phyloP scores from a whole-genome alignment of 2,329 filamentous ascomycete species.

The Sporothrix dimorphospora region DNA sequence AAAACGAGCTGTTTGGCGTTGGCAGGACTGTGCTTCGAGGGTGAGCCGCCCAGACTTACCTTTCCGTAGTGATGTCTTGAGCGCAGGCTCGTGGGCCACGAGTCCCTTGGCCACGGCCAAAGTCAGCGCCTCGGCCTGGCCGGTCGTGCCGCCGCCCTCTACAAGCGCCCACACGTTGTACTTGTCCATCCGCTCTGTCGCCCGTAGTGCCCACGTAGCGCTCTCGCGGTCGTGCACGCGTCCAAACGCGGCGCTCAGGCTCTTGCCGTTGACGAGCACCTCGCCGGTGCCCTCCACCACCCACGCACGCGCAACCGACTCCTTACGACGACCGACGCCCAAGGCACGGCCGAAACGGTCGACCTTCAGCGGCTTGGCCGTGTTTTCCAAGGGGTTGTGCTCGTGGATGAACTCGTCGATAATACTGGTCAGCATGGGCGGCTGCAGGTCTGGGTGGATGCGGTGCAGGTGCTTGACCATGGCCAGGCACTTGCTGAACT shows the following conservation, averaged over 20 bases:
- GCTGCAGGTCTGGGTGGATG: slow-evolving; percentile 79
- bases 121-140: slow-evolving; percentile 93
- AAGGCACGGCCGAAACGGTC: slow-evolving; percentile 78
- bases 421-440: slow-evolving; percentile 54
- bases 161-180: slow-evolving; percentile 94
- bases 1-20: background rate
- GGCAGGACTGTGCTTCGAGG: background rate
- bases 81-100: slow-evolving; percentile 84
- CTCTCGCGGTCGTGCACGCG: slow-evolving; percentile 93
- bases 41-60: slow-evolving; percentile 57
- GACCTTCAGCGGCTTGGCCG: slow-evolving; percentile 64
- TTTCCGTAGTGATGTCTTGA: slow-evolving; percentile 85
- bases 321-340: slow-evolving; percentile 85
- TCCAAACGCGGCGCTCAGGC: slow-evolving; percentile 78
- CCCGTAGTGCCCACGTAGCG: slow-evolving; percentile 85
- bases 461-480: slow-evolving; percentile 80
- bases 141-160: slow-evolving; percentile 85
- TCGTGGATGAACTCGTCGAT: slow-evolving; percentile 63
- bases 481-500: slow-evolving; percentile 76
- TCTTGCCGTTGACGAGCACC: slow-evolving; percentile 86
- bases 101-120: slow-evolving; percentile 87
- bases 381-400: slow-evolving; percentile 72
- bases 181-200: slow-evolving; percentile 83
- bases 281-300: slow-evolving; percentile 93
- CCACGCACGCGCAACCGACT: slow-evolving; percentile 80